Evolutionary conservation across 1,284 basidiomycete species (phyloP), one percentile per base, ranked within the genome.

Genomic region (Irpex lacteus): DNA sequence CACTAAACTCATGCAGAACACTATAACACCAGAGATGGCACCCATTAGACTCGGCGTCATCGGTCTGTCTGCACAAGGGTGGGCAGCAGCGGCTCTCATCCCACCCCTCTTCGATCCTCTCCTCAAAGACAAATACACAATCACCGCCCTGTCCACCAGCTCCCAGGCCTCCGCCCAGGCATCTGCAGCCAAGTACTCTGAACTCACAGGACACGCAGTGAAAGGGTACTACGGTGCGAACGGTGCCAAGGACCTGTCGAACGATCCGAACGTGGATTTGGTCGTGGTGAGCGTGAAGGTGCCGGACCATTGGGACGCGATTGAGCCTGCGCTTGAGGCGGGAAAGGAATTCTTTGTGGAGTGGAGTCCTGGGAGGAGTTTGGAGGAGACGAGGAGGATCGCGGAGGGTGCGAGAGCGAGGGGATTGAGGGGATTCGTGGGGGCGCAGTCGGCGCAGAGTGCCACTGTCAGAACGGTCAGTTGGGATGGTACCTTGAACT

Each of bases 321-420:
- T 73, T 21, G 44, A 70, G 32, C 73, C 72, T n/a, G 74, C 69
- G 0, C 74, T 79, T 18, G 72, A 72, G 32, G 73, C 74, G 9
- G 74, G 75, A 32, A 79, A 79, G 65, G 69, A 75, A 61, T 52
- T 79, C 53, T 79, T 78, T 62, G 64, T 78, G 6, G 78, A 80
- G 62, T 79, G 78, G 77, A 77, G 77, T 5, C 72, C 68, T 19
- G 77, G 76, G 13, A 68, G 60, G n/a, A 68, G 63, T 4, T 50
- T 74, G 21, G 59, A 67, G 34, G 73, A 77, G 66, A 73, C 75
- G 4, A 59, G 37, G 3, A 70, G 74, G 65, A 68, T 80, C 5
- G 74, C 74, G 5, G 70, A 73, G 9, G 66, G 68, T 3, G 77
- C 75, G 3, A 71, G 67, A 44, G 62, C 63, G 50, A 73, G 76